These are phyloP conservation scores for Nidularia pulvinata DNA, from an alignment of 768 basidiomycete species.

Conservation along the genomic window DNA sequence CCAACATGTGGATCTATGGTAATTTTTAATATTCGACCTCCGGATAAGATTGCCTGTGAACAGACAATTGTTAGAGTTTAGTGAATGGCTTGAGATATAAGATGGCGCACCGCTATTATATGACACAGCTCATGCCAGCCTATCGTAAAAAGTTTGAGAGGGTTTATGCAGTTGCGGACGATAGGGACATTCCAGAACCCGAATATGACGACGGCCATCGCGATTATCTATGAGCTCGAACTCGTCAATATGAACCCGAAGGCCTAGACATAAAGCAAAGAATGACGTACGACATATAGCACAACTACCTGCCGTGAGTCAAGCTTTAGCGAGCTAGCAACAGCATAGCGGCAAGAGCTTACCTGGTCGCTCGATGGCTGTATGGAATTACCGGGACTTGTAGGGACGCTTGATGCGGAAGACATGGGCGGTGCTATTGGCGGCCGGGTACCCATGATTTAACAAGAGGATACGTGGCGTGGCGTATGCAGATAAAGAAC, in stretches of 20 bases:
- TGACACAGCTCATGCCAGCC: conserved; percentile 91
- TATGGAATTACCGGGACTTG: conserved; percentile 33
- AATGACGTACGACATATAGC: conserved; percentile 66
- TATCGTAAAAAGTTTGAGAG: conserved; percentile 85
- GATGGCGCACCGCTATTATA: conserved; percentile 61
- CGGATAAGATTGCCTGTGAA: conserved; percentile 71
- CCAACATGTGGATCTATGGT: conserved; percentile 87
- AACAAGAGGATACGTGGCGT: conserved; percentile 3
- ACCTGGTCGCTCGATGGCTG: conserved; percentile 76
- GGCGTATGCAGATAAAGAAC: not conserved
- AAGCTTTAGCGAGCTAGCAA: conserved; percentile 9
- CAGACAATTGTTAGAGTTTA: not conserved
- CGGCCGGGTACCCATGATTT: conserved; percentile 26
- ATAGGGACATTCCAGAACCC: conserved; percentile 89
- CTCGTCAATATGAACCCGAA: not conserved
- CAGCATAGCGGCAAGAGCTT: conserved; percentile 17
- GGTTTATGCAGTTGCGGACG: conserved; percentile 76
- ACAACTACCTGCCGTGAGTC: conserved; percentile 58
- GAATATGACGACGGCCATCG: conserved; percentile 85
- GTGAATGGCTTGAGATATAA: conserved; percentile 4
- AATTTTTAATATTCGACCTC: conserved; percentile 75
- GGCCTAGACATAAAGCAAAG: conserved; percentile 1
- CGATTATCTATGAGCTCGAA: conserved; percentile 57
- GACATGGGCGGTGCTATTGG: conserved; percentile 44
- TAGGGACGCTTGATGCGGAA: conserved; percentile 25